These are phyloP conservation scores for Lasiodiplodia theobromae DNA, from an alignment of 2,329 filamentous ascomycete genomes.

Conservation along the genomic window DNA sequence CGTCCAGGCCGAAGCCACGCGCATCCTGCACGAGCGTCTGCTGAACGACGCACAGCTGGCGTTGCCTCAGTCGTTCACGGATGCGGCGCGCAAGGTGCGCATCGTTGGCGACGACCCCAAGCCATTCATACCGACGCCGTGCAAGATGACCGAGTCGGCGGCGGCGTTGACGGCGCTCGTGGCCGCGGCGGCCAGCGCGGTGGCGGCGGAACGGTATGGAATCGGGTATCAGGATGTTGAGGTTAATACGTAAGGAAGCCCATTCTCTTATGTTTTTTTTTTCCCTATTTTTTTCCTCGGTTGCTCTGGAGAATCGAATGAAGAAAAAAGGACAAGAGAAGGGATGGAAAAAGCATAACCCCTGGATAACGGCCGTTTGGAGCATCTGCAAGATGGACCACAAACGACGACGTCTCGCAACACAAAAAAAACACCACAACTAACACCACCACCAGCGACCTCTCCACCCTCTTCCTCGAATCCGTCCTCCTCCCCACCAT, in stretches of 20 bases:
- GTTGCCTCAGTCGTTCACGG: neutral
- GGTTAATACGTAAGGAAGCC: slow-evolving; percentile 54
- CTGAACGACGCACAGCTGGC: neutral
- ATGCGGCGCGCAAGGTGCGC: slow-evolving; percentile 18
- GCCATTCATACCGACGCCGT: slow-evolving; percentile 27
- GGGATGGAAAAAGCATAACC: no score
- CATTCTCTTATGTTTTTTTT: no score
- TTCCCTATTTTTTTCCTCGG: no score
- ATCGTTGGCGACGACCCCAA: slow-evolving; percentile 24
- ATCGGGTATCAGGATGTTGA: slow-evolving; percentile 48
- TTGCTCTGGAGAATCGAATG: no score
- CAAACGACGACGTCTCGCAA: neutral
- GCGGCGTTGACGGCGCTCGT: slow-evolving; percentile 23
- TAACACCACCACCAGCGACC: slow-evolving; percentile 42
- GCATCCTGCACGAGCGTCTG: slow-evolving; percentile 20
- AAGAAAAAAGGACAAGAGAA: neutral
- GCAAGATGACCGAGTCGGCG: slow-evolving; percentile 29
- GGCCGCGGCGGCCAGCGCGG: slow-evolving; percentile 25
- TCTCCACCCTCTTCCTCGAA: slow-evolving; percentile 55
- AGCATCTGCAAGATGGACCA: no score
- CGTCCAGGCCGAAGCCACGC: slow-evolving; percentile 17
- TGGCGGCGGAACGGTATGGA: slow-evolving; percentile 43
- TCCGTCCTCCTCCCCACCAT: slow-evolving; percentile 47
- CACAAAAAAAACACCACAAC: neutral
- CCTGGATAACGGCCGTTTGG: no score